Evolutionary conservation across 2,329 filamentous ascomycete genomes (phyloP).

Genomic region (Fusarium setosum): DNA sequence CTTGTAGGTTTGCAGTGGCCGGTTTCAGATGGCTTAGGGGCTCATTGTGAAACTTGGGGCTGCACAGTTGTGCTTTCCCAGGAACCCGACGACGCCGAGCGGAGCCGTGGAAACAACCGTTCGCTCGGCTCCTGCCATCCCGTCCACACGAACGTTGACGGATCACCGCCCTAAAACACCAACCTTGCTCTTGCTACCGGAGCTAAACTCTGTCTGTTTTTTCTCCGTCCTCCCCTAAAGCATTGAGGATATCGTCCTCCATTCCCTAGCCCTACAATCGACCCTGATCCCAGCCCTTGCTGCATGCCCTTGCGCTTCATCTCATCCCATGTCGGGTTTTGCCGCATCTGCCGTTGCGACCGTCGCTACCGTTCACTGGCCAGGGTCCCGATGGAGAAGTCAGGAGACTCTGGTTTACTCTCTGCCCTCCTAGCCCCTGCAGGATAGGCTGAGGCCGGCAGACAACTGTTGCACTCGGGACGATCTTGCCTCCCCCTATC

Average conservation of each 20-base stretch:
- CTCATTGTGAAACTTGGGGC: slow-evolving; percentile 32
- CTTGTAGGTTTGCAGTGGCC: neutral
- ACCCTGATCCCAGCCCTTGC: slow-evolving; percentile 25
- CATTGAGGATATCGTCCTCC: neutral
- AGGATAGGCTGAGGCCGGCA: neutral
- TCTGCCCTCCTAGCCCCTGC: slow-evolving; percentile 1
- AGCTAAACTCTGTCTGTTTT: slow-evolving; percentile 8
- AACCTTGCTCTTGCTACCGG: slow-evolving; percentile 9
- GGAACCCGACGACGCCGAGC: slow-evolving; percentile 5
- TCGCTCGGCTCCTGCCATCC: slow-evolving; percentile 11
- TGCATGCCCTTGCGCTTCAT: slow-evolving; percentile 1
- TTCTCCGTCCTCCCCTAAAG: slow-evolving; percentile 3
- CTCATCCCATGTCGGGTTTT: slow-evolving; percentile 11
- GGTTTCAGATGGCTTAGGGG: slow-evolving; percentile 39
- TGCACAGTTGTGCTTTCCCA: slow-evolving; percentile 9
- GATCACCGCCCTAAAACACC: slow-evolving; percentile 22
- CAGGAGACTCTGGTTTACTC: slow-evolving; percentile 19
- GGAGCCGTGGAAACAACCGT: slow-evolving; percentile 25
- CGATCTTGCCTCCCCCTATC: slow-evolving; percentile 1
- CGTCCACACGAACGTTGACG: slow-evolving; percentile 7
- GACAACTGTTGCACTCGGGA: slow-evolving; percentile 6
- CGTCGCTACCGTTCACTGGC: slow-evolving; percentile 26
- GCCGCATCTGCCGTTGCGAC: slow-evolving; percentile 20
- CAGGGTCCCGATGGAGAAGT: slow-evolving; percentile 1
- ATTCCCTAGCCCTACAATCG: slow-evolving; percentile 18